Conservation (phyloP, 2,329 filamentous ascomycete genomes). For the Pseudofabraea citricarpa region DNA sequence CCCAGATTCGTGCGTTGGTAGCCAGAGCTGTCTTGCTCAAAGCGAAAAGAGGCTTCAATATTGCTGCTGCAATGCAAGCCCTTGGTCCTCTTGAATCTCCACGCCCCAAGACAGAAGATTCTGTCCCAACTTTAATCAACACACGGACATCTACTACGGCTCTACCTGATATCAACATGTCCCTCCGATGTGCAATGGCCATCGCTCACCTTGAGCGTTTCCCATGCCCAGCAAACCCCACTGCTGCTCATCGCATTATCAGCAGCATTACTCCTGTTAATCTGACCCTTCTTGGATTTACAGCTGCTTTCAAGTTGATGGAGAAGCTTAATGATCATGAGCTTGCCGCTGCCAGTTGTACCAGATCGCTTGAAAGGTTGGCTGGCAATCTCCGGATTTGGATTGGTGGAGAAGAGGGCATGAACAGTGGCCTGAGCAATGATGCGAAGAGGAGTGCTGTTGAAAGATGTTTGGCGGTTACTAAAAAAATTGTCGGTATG, state of each 20-base stretch:
- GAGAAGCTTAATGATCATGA: conserved; percentile 44
- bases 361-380: conserved; percentile 47
- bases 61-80: conserved; percentile 50
- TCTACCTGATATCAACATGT: conserved; percentile 49
- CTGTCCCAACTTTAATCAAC: conserved; percentile 38
- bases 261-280: conserved; percentile 41
- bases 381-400: conserved; percentile 55
- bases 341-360: conserved; percentile 41
- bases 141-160: conserved; percentile 37
- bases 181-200: conserved; percentile 55
- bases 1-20: conserved; percentile 56
- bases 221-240: conserved; percentile 34
- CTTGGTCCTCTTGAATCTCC: conserved; percentile 38
- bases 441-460: conserved; percentile 50
- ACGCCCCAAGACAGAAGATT: conserved; percentile 17
- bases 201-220: conserved; percentile 52
- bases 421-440: conserved; percentile 44
- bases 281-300: conserved; percentile 50
- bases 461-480: conserved; percentile 49
- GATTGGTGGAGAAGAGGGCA: conserved; percentile 50
- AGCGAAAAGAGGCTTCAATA: conserved; percentile 49
- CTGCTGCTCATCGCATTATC: conserved; percentile 42
- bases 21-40: conserved; percentile 53
- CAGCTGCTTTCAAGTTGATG: conserved; percentile 54
- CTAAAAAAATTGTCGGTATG: conserved; percentile 54